Evolutionary conservation across 129 eudicot genomes (phyloP), one percentile per base, ranked within the genome.

Genomic region (Artemisia annua): DNA sequence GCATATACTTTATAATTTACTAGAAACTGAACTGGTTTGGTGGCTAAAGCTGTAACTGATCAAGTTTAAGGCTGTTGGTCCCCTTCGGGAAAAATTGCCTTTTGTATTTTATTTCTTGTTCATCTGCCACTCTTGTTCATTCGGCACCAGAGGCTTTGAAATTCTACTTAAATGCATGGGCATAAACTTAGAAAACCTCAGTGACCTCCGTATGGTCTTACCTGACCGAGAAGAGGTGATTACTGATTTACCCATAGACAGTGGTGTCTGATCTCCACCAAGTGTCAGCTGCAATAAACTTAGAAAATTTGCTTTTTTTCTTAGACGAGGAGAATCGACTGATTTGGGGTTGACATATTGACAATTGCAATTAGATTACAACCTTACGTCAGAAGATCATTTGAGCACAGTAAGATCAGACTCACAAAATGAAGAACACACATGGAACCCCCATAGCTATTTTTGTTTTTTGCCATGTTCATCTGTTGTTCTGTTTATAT

Each of bases 161-260:
- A 5, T 32, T 32, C 7, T 32, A 4, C 43, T 32, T 32, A 7
- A 32, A 53, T 72, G 74, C 62, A 65, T 89, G 44, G 44, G 98
- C 39, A 59, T 79, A n/a, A 67, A 87, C 80, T 74, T 85, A 28
- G 78, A 83, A 67, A 87, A 87, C 70, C 96, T 87, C 16, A 11
- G 30, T 3, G 96, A 92, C 74, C 87, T 92, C 71, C 95, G 96
- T 5, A 50, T 92, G 63, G 98, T 85, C 20, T 73, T 92, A 44
- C 95, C 87, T 17, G 95, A 87, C 72, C 69, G 88, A 13, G 88
- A 89, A 75, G 91, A 83, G 67, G 81, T 32, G 48, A 82, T 92
- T 35, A 78, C 87, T 2, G 98, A 92, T 83, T 63, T 89, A 61
- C 98, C 98, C 57, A 87, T 89, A 7, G 98, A 92, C 73, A 80